Percentiles rank a stretch among this genome's conserved stretches.
Conservation (phyloP, 352 stramenopile species). For the Pythium periplocum region DNA sequence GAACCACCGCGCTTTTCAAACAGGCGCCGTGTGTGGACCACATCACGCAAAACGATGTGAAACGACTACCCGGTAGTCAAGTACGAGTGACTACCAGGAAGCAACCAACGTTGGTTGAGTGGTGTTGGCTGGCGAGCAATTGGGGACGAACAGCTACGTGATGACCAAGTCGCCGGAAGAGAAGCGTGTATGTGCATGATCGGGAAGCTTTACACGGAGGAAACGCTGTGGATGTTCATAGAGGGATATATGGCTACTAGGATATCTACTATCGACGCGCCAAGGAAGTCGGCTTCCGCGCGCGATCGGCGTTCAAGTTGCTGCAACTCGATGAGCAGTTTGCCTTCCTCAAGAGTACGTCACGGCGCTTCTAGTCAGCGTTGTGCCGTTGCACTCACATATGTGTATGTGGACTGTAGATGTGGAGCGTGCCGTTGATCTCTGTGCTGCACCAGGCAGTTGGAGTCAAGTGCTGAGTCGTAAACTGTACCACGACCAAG, state of each 20-base stretch:
- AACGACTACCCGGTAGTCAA: too few species aligned
- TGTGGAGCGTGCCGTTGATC: constrained; percentile 93
- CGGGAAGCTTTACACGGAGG: not conserved
- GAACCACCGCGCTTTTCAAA: too few species aligned
- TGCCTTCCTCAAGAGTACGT: constrained; percentile 81
- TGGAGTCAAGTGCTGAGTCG: constrained; percentile 97
- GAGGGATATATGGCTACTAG: constrained; percentile 17
- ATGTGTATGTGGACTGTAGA: constrained; percentile 17
- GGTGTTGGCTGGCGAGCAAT: too few species aligned
- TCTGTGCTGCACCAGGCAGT: constrained; percentile 97
- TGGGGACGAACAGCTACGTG: too few species aligned
- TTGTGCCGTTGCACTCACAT: not conserved
- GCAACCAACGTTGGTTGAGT: too few species aligned
- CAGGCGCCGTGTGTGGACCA: too few species aligned
- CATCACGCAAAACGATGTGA: too few species aligned
- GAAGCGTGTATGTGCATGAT: constrained; percentile 40
- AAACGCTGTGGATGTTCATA: not conserved
- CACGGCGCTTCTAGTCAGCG: not conserved
- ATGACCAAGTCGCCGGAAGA: constrained; percentile 62
- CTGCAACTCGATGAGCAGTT: constrained; percentile 99
- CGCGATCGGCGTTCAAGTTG: constrained; percentile 98
- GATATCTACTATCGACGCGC: constrained; percentile 90
- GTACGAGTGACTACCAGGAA: too few species aligned
- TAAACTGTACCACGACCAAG: constrained; percentile 65
- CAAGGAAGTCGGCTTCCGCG: constrained; percentile 96